Evolutionary conservation across 106 monocot genomes (phyloP), one percentile per base, ranked within the genome.

Genomic region (Triglochin maritima): DNA sequence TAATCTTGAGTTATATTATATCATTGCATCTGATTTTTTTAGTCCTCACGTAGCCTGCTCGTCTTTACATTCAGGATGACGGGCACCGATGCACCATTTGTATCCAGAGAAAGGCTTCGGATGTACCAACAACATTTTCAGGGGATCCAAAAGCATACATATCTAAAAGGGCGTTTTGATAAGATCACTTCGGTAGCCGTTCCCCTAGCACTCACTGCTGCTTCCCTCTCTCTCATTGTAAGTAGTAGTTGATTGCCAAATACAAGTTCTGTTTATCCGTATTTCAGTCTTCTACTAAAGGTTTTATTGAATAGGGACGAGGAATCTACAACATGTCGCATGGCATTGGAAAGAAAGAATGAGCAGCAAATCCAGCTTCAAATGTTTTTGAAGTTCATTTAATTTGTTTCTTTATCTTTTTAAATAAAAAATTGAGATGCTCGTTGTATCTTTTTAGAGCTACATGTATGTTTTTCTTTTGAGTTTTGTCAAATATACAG

Each of bases 301-400:
- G 9, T 60, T 9, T 60, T 29, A 2, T 60, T 61, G 41, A 53
- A 15, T 75, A 89, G 89, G 85, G 64, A 43, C 82, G 82, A 15
- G 89, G 89, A 45, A 70, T 89, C 49, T 89, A 85, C 77, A 89
- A 89, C 78, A 80, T 89, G 89, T 82, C 89, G 11, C 75, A 85
- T 64, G 89, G 89, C 2, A 74, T 89, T 41, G 89, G 89, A 10
- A 89, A 89, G 82, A 82, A 85, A 75, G 85, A 72, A 6, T 75
- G 60, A 80, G 3, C 29, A 29, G 29, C 29, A 29, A 29, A 29
- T 29, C 29, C 29, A 29, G 29, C 29, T 29, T 29, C 29, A 29
- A 29, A 29, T 29, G 29, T 29, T 29, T 0, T 29, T 29, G 29
- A 29, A 29, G 29, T 29, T 29, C 29, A 29, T 29, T 29, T 29